Conservation (phyloP, 164 flowering plant genomes). For the Echeveria elegans region DNA sequence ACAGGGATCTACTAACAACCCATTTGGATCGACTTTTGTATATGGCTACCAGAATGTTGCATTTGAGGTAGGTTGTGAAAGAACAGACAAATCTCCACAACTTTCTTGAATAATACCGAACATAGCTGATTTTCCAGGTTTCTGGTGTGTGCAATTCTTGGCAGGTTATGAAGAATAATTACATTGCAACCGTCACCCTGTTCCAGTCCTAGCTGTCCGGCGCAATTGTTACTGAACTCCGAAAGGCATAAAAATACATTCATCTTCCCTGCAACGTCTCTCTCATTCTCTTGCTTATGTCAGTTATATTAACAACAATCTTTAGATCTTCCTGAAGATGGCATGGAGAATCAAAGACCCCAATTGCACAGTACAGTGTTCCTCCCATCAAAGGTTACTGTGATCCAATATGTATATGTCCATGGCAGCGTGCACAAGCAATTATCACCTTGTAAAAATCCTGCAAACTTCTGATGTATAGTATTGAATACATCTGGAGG, state of each 20-base stretch:
- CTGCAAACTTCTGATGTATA: background rate
- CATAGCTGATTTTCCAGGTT: background rate
- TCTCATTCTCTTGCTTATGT: background rate
- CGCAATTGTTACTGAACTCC: background rate
- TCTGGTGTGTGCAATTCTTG: conserved; percentile 8
- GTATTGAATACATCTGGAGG: background rate
- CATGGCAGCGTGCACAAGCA: too few species aligned
- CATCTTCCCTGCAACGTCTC: background rate
- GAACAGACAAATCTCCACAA: background rate
- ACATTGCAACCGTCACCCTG: conserved; percentile 87
- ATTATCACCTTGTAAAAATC: background rate
- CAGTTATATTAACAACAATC: too few species aligned
- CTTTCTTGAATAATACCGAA: background rate
- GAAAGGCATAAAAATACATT: background rate
- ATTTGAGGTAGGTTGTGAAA: conserved; percentile 59
- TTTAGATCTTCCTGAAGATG: too few species aligned
- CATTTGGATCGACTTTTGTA: conserved; percentile 92
- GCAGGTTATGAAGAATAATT: conserved; percentile 94
- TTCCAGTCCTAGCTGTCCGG: conserved; percentile 39
- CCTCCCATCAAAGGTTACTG: background rate
- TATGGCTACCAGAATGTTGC: conserved; percentile 94
- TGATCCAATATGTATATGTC: background rate
- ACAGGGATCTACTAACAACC: conserved; percentile 88
- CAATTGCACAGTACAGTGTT: background rate
- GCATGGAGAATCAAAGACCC: too few species aligned